Evolutionary conservation across 805 yeast species (phyloP).

Genomic region (Metschnikowia gelsemii): DNA sequence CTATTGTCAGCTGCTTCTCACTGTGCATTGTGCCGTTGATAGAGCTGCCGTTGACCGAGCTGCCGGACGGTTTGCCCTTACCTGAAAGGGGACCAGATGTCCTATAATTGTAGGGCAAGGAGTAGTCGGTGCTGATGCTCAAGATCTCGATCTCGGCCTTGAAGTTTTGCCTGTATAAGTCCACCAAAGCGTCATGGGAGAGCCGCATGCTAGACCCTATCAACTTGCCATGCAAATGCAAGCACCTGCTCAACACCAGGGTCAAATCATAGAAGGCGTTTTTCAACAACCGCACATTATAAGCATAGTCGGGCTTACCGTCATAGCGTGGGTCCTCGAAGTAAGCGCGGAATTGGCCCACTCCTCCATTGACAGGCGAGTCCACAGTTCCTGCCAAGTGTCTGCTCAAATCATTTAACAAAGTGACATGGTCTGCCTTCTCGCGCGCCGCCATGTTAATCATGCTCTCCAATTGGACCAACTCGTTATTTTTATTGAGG

Average conservation of each 20-base stretch:
- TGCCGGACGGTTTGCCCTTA: constrained; percentile 6
- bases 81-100: constrained; percentile 10
- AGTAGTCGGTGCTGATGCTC: constrained; percentile 34
- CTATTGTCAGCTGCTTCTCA: constrained; percentile 4
- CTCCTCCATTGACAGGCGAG: constrained; percentile 92
- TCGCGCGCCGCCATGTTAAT: constrained; percentile 53
- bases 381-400: constrained; percentile 82
- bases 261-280: constrained; percentile 68
- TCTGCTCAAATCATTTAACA: constrained; percentile 66
- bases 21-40: constrained; percentile 2
- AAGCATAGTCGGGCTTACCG: constrained; percentile 32
- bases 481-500: constrained; percentile 65
- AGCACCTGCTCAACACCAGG: constrained; percentile 60
- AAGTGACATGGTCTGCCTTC: constrained; percentile 45
- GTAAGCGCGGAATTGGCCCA: constrained; percentile 75
- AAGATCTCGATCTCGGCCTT: constrained; percentile 55
- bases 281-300: constrained; percentile 37
- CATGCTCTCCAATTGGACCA: constrained; percentile 64
- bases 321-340: constrained; percentile 43
- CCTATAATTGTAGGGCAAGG: constrained; percentile 26
- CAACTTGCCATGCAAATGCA: constrained; percentile 65
- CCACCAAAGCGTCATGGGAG: constrained; percentile 66
- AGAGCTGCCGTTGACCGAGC: constrained; percentile 1
- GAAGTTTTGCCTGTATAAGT: constrained; percentile 66
- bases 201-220: constrained; percentile 55